Evolutionary conservation across 371 early-diverging fungal genomes (phyloP), one percentile per base, ranked within the genome.

Genomic region (Lichtheimia ornata): DNA sequence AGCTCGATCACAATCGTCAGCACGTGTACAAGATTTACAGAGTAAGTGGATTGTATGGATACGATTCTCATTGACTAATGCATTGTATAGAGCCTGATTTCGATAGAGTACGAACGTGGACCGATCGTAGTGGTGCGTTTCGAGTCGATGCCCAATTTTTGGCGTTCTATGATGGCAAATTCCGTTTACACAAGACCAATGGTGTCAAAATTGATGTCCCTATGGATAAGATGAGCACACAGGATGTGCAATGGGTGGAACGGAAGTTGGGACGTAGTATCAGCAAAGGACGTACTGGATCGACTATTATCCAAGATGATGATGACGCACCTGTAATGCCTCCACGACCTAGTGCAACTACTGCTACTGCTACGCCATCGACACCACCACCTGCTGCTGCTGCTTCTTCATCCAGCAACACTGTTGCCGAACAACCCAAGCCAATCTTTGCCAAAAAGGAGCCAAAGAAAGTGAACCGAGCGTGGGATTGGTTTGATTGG

Each of bases 141-240:
- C 91, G 88, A 64, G 96, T 96, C 0, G 93, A 95, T 50, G 98
- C 98, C 2, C 89, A 93, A 71, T 94, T 89, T 53, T 53, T 97
- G 12, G 72, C 84, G 9, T 81, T 81, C 58, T 79, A 81, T n/a
- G 89, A 91, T 47, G 92, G 91, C 59, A 92, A 93, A 63, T 91
- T 95, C 28, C 86, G 94, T 40, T 69, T 97, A 56, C 92, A 92
- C 81, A 97, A 97, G 72, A 70, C 86, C 17, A 97, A 97, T 72
- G 95, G 95, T 56, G 95, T 94, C 61, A 94, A 89, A 62, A 96
- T 97, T 61, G 91, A 88, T 44, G 98, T 97, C 2, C 92, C 95
- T 1, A 67, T 94, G n/a, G 88, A 91, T 15, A 95, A 95, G 68
- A 88, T 97, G 74, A 85, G 87, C 15, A 62, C 66, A 12, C 84